These are phyloP conservation scores for Cunninghamia lanceolata DNA, from an alignment of 75 land plant species.

Conservation along the genomic window DNA sequence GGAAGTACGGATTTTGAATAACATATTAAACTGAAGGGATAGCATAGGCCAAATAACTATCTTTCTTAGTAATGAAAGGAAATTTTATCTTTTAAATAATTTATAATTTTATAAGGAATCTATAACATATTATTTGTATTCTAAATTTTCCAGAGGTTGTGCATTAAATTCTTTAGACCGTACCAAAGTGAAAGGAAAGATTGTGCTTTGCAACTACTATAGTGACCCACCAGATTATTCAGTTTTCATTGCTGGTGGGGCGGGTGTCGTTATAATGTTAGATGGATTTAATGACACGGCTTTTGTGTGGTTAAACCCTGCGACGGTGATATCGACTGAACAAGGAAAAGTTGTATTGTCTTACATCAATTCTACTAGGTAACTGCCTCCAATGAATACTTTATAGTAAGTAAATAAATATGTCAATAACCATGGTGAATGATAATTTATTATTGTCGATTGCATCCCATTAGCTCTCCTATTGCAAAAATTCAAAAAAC, in stretches of 20 bases:
- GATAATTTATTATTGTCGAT: not conserved
- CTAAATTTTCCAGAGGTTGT: constrained; percentile 12
- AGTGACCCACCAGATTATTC: not conserved
- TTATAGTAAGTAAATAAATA: not conserved
- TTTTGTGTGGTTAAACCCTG: not conserved
- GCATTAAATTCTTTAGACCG: not conserved
- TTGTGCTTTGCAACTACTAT: not conserved
- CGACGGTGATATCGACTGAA: not conserved
- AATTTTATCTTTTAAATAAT: too few relatives aligned
- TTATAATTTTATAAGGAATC: too few relatives aligned
- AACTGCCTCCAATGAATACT: not conserved
- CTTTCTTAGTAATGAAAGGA: too few relatives aligned
- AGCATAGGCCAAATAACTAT: too few relatives aligned
- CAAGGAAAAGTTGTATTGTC: not conserved
- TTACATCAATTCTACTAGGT: constrained; percentile 34
- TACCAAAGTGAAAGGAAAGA: not conserved
- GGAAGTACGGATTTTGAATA: not conserved
- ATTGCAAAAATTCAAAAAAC: not conserved
- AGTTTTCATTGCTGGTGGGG: constrained; percentile 27
- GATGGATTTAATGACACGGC: not conserved
- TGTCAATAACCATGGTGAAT: not conserved
- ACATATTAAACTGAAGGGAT: too few relatives aligned
- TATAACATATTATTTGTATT: too few relatives aligned
- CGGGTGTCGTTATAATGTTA: constrained; percentile 8
- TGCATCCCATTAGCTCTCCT: not conserved